These are phyloP conservation scores for Vitis hybrid DNA, from an alignment of 177 flowering plant species.

Conservation along the genomic window DNA sequence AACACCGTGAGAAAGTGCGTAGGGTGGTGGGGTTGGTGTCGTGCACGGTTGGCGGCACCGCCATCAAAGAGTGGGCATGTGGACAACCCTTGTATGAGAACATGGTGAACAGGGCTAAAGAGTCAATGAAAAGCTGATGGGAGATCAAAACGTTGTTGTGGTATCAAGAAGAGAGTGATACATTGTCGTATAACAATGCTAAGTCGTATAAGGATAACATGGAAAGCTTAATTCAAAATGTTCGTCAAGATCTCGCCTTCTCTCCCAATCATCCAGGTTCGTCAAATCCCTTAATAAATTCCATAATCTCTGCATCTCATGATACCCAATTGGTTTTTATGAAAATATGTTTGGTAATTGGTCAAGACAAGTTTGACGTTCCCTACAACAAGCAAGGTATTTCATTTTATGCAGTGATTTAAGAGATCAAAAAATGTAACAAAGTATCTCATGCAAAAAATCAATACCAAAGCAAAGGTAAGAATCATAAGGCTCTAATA, in stretches of 20 bases:
- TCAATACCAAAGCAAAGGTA: no score
- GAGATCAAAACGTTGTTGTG: conserved; percentile 66
- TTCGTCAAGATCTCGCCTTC: conserved; percentile 68
- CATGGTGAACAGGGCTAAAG: conserved; percentile 70
- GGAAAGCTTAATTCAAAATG: conserved; percentile 56
- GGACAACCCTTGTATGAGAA: conserved; percentile 62
- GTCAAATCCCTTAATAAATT: not conserved
- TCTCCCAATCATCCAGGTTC: conserved; percentile 80
- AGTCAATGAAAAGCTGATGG: conserved; percentile 43
- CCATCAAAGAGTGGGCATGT: conserved; percentile 83
- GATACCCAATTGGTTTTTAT: no score
- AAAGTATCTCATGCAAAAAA: no score
- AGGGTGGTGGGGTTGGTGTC: conserved; percentile 64
- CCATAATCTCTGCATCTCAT: no score
- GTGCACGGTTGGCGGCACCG: conserved; percentile 91
- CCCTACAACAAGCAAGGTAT: no score
- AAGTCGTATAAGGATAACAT: conserved; percentile 57
- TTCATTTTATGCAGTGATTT: no score
- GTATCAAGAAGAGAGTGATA: conserved; percentile 98
- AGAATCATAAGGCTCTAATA: no score
- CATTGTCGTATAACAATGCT: conserved; percentile 40
- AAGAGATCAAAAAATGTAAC: no score
- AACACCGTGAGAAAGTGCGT: conserved; percentile 33
- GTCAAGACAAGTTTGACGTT: no score
- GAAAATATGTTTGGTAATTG: no score